Evolutionary conservation across 2,329 filamentous ascomycete species (phyloP).

Genomic region (Dothiorella sarmentorum): DNA sequence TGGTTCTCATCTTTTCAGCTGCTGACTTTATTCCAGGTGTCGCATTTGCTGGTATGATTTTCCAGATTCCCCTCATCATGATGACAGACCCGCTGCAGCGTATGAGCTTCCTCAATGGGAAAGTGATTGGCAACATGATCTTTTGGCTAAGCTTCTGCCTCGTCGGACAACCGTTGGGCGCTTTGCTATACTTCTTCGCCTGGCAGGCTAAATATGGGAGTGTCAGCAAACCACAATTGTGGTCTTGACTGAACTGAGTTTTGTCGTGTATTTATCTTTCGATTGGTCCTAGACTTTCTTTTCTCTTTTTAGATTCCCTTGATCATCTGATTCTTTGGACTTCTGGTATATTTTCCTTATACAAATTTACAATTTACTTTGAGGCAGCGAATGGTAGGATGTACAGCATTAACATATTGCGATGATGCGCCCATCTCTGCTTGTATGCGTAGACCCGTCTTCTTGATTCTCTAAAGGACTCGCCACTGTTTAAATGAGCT

Average conservation of each 20-base stretch:
- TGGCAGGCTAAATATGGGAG: conserved; percentile 98
- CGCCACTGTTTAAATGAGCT: neutral
- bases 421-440: no score
- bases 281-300: neutral
- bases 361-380: no score
- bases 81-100: conserved; percentile 77
- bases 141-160: conserved; percentile 98
- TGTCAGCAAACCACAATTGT: conserved; percentile 47
- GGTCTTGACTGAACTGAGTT: neutral
- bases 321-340: neutral
- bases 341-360: neutral
- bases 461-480: neutral
- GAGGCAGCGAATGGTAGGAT: no score
- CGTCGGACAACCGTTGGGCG: conserved; percentile 89
- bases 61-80: conserved; percentile 84
- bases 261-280: neutral
- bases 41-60: conserved; percentile 89
- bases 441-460: neutral
- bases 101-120: conserved; percentile 70
- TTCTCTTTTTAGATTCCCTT: neutral
- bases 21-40: conserved; percentile 58
- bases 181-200: conserved; percentile 92
- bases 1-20: conserved; percentile 9
- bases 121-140: conserved; percentile 82
- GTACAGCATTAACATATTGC: no score